Base-by-base conservation (phyloP, 2,329 filamentous ascomycete genomes). In the Diaporthe nobilis region DNA sequence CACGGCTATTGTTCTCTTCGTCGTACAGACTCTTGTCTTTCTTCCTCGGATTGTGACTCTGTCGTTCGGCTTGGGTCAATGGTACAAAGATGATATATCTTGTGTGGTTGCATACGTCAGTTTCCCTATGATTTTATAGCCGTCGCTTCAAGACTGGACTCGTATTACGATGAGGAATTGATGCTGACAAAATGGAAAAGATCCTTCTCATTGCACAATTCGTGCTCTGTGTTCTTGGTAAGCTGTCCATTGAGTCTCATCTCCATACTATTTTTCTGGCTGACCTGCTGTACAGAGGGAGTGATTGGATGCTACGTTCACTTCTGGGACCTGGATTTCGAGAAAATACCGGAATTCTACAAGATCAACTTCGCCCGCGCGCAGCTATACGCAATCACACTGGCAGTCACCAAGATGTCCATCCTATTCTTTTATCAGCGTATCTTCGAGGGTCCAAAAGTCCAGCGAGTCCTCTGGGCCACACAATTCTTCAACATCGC, bases 401-500 rank as follows among this genome's bases (percentile, higher is more conserved):
- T 76, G 3, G 74, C 70, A n/a, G 25, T 63, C 2, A 53, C 60
- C 44, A 76, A 76, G 37, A 68, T 55, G 61, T 76, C 74, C 31
- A 73, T 76, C 55, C 15, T 71, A 25, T 73, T 70, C 42, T 72
- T 76, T 12, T 76, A 76, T 25, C 74, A 76, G 25, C 74, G 74
- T 13, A 70, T 76, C 15, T 76, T 76, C n/a, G 61, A 73, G 31
- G 71, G 71, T 7, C 42, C 47, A 3, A 47, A 31, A 12, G 37
- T 76, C 17, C 28, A 60, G 37, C 22, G 61, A 39, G 74, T 76
- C 13, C 61, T 76, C n/a, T 47, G 67, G 37, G 71, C 31, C 37
- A 73, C 71, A 9, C 74, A 76, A 10, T 12, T 44, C 13, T 73
- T 76, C 44, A 73, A 73, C 3, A 37, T 39, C 1, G 15, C 53